Base-by-base conservation (phyloP, 306 rosid species). In the Glycine soja region DNA sequence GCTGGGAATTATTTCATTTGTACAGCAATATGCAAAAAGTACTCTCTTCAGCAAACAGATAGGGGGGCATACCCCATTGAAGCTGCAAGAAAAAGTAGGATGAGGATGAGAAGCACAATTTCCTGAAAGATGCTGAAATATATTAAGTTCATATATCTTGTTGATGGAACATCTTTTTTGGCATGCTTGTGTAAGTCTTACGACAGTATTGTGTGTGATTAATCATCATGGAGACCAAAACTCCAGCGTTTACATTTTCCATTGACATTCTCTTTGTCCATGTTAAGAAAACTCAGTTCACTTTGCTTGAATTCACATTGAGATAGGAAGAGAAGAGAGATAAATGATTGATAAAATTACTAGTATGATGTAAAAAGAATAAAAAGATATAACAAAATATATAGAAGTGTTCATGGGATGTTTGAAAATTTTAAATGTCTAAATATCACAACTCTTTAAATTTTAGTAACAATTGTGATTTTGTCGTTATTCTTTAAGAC, bases 41-140 rank as follows among this genome's bases (percentile, higher is more conserved):
- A 68, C 65, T 70, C 53, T 46, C 68, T 76, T 40, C 3, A 80
- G 56, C 51, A 79, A 86, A 83, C 88, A 84, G 54, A 76, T 71
- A 76, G 75, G 82, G 52, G 52, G 80, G 48, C 72, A 76, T 12
- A 75, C 62, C 72, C 72, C 56, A 52, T 61, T 76, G 83, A 53
- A 11, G 56, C 10, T 66, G 76, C 84, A 85, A 85, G 64, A 70
- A 57, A 81, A 88, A 67, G 80, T 68, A 74, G 80, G 81, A 45
- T 67, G 75, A 84, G 75, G 84, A 76, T 69, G 50, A 45, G 40
- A 67, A 42, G 8, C 86, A 43, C 56, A 18, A 50, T 45, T 75
- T 24, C 50, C 5, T 38, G 77, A 81, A 78, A 81, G 58, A 52
- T 69, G 65, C 58, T 51, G 10, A 40, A 69, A 71, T 67, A 67